Base-by-base conservation (phyloP, 2,329 filamentous ascomycete species). In the Cladobotryum mycophilum region DNA sequence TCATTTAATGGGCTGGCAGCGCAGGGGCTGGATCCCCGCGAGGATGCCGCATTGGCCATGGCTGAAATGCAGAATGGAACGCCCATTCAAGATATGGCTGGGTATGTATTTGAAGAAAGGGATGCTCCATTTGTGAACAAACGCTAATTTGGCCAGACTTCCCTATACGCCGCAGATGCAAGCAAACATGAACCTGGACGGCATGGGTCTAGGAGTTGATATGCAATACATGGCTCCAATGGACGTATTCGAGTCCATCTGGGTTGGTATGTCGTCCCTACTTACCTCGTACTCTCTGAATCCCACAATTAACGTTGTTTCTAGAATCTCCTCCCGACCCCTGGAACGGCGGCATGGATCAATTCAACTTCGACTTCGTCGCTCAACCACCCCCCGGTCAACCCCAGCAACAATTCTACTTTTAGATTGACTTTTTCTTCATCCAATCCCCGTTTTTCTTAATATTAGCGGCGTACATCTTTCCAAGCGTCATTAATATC, bases 171-270 rank as follows among this genome's bases (percentile, higher is more conserved):
- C 67, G 37, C 61, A 68, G 40, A 64, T 77, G 52, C 69, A 66
- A 15, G 54, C 60, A 14, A 63, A 54, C 25, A 62, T 67, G 41
- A 64, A 61, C 45, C 61, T 80, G 34, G 65, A 76, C 6, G 75
- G 74, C 42, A 65, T 81, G 45, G 64, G 70, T 35, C 67, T 80
- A 72, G 81, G 70, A 41, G 68, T 79, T 11, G 81, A 84, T 53
- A 71, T 76, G 3, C 70, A 79, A 34, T 78, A 81, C 56, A 80
- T 85, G 73, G 82, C 81, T 36, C 82, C 82, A 1, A 81, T 85
- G 80, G 82, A 85, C 53, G 67, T 85, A 1, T 85, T 84, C 61
- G 81, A 85, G 59, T 83, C 80, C 4, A 85, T 85, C 42, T 85
- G 84, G 69, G 84, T 80, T 75, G 81, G 81, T 84, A 67, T 64